Conservation (phyloP, 306 rosid genomes). For the Cicer cuneatum region DNA sequence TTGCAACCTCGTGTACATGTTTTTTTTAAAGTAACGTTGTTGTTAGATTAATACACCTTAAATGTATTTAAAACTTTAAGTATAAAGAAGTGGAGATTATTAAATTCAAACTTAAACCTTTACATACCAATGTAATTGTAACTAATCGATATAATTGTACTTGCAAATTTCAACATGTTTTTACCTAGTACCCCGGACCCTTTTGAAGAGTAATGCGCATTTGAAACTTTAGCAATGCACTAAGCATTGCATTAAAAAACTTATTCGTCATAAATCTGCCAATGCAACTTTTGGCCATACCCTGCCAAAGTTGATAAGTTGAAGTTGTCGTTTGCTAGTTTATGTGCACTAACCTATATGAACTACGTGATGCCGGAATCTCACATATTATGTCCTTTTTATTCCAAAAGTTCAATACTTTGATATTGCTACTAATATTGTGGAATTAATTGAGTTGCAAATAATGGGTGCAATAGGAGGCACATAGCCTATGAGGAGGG, state of each 20-base stretch:
- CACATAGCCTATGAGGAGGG: background rate
- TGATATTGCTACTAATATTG: background rate
- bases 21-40: too few species aligned
- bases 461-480: conserved; percentile 4
- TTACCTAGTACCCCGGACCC: background rate
- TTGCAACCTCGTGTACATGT: too few species aligned
- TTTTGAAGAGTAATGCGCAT: background rate
- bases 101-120: too few species aligned
- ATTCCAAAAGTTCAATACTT: conserved; percentile 32
- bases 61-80: too few species aligned
- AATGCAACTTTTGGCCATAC: background rate
- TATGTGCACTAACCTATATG: conserved; percentile 3
- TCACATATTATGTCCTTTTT: conserved; percentile 37
- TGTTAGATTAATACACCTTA: too few species aligned
- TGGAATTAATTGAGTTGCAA: background rate
- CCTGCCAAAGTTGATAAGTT: conserved; percentile 24
- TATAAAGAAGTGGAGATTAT: too few species aligned
- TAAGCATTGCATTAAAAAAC: background rate
- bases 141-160: too few species aligned
- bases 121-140: too few species aligned
- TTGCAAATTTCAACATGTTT: too few species aligned
- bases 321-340: conserved; percentile 19
- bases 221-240: conserved; percentile 12
- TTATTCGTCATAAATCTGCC: background rate
- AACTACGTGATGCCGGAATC: conserved; percentile 1